Percentiles rank a stretch among this genome's conserved stretches.
These are phyloP conservation scores for Venustampulla echinocandica DNA, from an alignment of 495 filamentous ascomycete species.

Conservation along the genomic window DNA sequence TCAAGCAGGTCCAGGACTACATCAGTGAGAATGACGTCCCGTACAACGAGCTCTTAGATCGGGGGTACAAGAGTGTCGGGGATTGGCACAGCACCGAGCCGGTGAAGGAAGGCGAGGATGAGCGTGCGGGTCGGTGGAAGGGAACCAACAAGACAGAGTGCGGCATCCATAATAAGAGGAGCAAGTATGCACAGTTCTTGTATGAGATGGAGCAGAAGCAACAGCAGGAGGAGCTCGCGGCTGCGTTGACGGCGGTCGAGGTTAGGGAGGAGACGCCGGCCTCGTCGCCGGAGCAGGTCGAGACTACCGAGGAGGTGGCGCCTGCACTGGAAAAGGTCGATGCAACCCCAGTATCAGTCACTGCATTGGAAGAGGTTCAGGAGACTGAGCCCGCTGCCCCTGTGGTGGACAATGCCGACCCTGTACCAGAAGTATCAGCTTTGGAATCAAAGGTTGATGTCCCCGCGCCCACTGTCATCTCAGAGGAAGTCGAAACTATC, in stretches of 20 bases:
- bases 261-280: not conserved
- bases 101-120: conserved; percentile 83
- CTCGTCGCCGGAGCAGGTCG: not conserved
- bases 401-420: too few species aligned
- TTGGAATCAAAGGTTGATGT: too few species aligned
- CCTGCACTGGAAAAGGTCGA: too few species aligned
- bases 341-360: too few species aligned
- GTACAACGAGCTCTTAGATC: conserved; percentile 85
- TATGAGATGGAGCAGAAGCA: conserved; percentile 64
- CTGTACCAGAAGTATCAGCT: too few species aligned
- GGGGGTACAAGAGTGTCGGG: conserved; percentile 91
- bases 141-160: conserved; percentile 92
- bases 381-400: too few species aligned
- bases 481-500: too few species aligned
- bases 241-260: conserved; percentile 30
- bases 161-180: conserved; percentile 94
- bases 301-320: not conserved
- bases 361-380: too few species aligned
- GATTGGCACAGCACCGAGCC: conserved; percentile 97
- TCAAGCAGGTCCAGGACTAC: conserved; percentile 81
- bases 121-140: conserved; percentile 96
- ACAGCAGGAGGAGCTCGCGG: conserved; percentile 49
- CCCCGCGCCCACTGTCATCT: too few species aligned
- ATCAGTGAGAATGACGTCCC: conserved; percentile 78
- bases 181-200: conserved; percentile 80